Conservation (phyloP, 176 grass and related monocot species). For the Pharus latifolius region DNA sequence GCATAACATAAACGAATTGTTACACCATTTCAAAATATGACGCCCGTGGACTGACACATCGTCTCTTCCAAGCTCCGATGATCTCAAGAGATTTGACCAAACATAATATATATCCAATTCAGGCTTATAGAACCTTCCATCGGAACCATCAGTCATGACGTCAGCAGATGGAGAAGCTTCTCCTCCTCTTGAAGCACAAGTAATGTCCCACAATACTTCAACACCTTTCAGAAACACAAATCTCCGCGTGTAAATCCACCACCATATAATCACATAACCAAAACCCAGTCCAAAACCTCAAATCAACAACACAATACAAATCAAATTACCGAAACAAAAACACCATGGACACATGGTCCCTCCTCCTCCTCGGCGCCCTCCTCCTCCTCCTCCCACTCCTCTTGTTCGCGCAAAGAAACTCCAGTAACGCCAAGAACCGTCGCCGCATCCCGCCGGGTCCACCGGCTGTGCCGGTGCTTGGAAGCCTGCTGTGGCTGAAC, state of each 20-base stretch:
- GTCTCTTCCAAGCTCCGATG: no score
- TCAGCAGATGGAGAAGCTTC: neutral
- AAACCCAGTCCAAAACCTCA: neutral
- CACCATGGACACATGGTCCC: neutral
- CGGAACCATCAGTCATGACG: neutral
- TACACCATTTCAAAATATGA: no score
- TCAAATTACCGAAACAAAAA: neutral
- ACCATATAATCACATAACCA: neutral
- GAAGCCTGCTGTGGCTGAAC: constrained; percentile 28
- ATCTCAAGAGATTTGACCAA: no score
- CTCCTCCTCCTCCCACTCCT: neutral
- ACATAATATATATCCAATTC: no score
- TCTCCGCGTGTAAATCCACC: no score
- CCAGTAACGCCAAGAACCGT: neutral
- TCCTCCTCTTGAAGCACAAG: neutral
- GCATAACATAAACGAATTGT: no score
- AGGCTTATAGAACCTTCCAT: neutral
- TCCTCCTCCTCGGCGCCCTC: constrained; percentile 11
- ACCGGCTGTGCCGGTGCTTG: constrained; percentile 28
- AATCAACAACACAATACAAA: neutral
- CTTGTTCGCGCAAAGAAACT: neutral
- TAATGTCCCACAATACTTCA: no score
- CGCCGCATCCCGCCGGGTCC: constrained; percentile 40
- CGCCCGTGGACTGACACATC: no score
- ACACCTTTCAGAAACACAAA: no score